Evolutionary conservation across 2,329 filamentous ascomycete species (phyloP).

Genomic region (Ambrosiella beaveri): DNA sequence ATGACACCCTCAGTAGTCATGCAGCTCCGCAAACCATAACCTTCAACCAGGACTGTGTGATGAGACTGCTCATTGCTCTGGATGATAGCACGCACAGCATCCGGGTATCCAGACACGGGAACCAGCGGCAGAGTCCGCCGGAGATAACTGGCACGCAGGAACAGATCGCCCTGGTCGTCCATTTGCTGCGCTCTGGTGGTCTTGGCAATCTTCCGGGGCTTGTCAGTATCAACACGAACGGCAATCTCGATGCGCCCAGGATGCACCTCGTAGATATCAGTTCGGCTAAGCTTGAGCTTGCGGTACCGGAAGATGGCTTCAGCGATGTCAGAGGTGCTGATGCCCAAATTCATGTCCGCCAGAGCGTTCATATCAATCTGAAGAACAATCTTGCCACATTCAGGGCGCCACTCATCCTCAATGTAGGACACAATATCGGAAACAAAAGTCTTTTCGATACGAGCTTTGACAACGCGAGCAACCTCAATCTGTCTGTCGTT

Average conservation of each 20-base stretch:
- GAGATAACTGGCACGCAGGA: conserved; percentile 67
- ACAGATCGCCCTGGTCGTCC: conserved; percentile 31
- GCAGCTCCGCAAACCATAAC: conserved; percentile 74
- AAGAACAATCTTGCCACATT: conserved; percentile 60
- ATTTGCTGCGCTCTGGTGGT: conserved; percentile 25
- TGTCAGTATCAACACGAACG: conserved; percentile 40
- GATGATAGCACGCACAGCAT: conserved; percentile 74
- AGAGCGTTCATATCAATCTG: conserved; percentile 68
- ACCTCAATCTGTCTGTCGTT: conserved; percentile 59
- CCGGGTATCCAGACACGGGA: conserved; percentile 78
- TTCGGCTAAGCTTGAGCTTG: conserved; percentile 58
- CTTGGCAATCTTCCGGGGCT: conserved; percentile 29
- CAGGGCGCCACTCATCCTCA: conserved; percentile 74
- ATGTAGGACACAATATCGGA: conserved; percentile 65
- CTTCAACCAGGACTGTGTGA: conserved; percentile 72
- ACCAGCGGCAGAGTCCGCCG: conserved; percentile 67
- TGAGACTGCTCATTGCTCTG: conserved; percentile 56
- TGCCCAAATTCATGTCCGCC: conserved; percentile 63
- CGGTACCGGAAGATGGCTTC: conserved; percentile 62
- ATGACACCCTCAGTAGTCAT: conserved; percentile 89
- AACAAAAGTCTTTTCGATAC: conserved; percentile 88
- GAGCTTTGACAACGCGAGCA: conserved; percentile 78
- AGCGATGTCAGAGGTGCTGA: conserved; percentile 56
- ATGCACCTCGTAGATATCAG: conserved; percentile 43
- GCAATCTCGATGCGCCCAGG: conserved; percentile 53